Percentiles rank a stretch among this genome's conserved stretches.
Evolutionary conservation across 768 basidiomycete species (phyloP).

Genomic region (Tylopilus felleus): DNA sequence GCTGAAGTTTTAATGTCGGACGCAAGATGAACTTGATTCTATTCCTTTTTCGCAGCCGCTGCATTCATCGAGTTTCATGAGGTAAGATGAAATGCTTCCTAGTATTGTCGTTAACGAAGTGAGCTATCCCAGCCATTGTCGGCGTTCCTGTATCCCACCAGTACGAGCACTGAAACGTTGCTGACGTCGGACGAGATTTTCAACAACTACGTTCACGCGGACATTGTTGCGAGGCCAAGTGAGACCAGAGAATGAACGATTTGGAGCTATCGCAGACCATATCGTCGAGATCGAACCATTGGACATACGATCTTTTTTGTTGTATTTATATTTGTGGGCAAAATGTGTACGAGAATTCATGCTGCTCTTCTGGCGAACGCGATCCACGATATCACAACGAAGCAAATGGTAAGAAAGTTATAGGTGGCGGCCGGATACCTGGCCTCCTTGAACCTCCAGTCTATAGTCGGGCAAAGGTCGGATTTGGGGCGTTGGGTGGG

Average conservation of each 20-base stretch:
- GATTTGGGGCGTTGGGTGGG: too few species aligned
- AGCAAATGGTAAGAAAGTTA: too few species aligned
- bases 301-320: too few species aligned
- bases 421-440: too few species aligned
- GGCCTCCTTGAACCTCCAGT: too few species aligned
- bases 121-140: constrained; percentile 45
- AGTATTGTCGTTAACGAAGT: not conserved
- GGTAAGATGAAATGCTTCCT: constrained; percentile 27
- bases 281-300: not conserved
- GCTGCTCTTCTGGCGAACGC: too few species aligned
- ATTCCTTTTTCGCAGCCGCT: constrained; percentile 39
- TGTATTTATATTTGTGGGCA: too few species aligned
- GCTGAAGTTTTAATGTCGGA: constrained; percentile 17
- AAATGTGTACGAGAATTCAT: too few species aligned
- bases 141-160: constrained; percentile 60
- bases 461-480: too few species aligned
- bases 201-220: constrained; percentile 64
- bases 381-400: too few species aligned
- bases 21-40: not conserved
- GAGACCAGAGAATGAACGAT: constrained; percentile 9
- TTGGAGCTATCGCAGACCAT: not conserved
- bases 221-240: constrained; percentile 37
- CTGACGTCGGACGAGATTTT: constrained; percentile 70
- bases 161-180: constrained; percentile 56
- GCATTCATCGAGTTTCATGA: constrained; percentile 71